Conservation (phyloP, 1,284 basidiomycete species). For the Malassezia nana region DNA sequence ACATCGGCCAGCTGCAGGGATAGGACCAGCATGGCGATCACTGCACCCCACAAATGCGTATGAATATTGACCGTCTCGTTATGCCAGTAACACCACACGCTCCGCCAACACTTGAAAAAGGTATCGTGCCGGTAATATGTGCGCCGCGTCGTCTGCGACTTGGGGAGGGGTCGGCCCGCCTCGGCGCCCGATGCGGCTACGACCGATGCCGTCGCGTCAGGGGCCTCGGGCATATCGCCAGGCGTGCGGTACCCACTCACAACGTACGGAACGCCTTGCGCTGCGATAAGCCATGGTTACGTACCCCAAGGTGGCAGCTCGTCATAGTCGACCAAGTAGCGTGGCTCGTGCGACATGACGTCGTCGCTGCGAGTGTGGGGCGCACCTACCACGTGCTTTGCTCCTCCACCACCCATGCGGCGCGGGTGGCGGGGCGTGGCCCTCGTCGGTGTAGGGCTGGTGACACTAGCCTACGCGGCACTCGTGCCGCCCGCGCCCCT, state of each 20-base stretch:
- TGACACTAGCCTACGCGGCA: neutral
- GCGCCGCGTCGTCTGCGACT: slow-evolving; percentile 17
- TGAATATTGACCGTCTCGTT: slow-evolving; percentile 68
- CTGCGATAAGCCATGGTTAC: slow-evolving; percentile 4
- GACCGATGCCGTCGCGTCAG: neutral
- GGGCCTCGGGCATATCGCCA: slow-evolving; percentile 22
- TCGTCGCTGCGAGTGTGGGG: neutral
- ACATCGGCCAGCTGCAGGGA: slow-evolving; percentile 28
- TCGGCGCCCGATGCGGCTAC: neutral
- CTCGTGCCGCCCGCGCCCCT: neutral
- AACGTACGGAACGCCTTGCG: slow-evolving; percentile 41
- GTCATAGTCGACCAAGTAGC: slow-evolving; percentile 31
- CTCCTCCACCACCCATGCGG: neutral
- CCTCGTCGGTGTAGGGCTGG: neutral
- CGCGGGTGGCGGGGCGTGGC: too few relatives aligned
- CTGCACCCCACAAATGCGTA: slow-evolving; percentile 67
- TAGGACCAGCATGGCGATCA: slow-evolving; percentile 58
- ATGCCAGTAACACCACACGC: slow-evolving; percentile 45
- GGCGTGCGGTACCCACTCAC: slow-evolving; percentile 40
- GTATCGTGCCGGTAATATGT: slow-evolving; percentile 31
- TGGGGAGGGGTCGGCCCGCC: neutral
- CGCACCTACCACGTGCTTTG: neutral
- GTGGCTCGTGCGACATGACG: slow-evolving; percentile 9
- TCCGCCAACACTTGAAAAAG: slow-evolving; percentile 38
- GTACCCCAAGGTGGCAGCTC: slow-evolving; percentile 36